Evolutionary conservation across 2,329 filamentous ascomycete species (phyloP).

Genomic region (Westerdykella ornata): DNA sequence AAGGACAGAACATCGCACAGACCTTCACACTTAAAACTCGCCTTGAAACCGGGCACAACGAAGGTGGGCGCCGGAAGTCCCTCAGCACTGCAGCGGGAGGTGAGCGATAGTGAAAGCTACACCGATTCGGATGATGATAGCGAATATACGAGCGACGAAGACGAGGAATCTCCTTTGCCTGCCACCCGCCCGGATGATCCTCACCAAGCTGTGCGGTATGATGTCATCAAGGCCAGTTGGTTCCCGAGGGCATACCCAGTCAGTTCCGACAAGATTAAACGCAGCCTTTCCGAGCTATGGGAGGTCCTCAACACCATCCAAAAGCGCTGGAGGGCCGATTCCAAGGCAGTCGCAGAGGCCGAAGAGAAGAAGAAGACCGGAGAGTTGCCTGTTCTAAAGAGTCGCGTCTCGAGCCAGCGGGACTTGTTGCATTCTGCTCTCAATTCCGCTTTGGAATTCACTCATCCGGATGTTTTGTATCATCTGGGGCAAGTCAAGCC

Average conservation of each 20-base stretch:
- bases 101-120: conserved; percentile 41
- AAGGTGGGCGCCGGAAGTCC: conserved; percentile 8
- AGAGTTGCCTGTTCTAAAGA: conserved; percentile 50
- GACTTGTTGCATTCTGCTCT: conserved; percentile 50
- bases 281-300: conserved; percentile 51
- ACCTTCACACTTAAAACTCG: conserved; percentile 1
- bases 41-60: conserved; percentile 15
- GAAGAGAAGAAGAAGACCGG: conserved; percentile 51
- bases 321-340: conserved; percentile 56
- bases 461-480: conserved; percentile 43
- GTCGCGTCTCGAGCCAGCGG: conserved; percentile 52
- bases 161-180: conserved; percentile 52
- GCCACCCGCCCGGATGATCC: conserved; percentile 47
- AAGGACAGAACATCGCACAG: conserved; percentile 26
- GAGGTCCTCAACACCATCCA: conserved; percentile 54
- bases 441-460: conserved; percentile 41
- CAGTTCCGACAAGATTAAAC: conserved; percentile 48
- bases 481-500: conserved; percentile 33
- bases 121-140: conserved; percentile 47
- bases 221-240: conserved; percentile 57
- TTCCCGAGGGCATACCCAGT: conserved; percentile 48
- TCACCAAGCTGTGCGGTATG: conserved; percentile 50
- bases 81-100: conserved; percentile 19
- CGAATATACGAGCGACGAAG: conserved; percentile 49
- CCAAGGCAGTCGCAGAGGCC: conserved; percentile 50